Base-by-base conservation (phyloP, 257 asterid genomes). In the Solanum medicagineum region DNA sequence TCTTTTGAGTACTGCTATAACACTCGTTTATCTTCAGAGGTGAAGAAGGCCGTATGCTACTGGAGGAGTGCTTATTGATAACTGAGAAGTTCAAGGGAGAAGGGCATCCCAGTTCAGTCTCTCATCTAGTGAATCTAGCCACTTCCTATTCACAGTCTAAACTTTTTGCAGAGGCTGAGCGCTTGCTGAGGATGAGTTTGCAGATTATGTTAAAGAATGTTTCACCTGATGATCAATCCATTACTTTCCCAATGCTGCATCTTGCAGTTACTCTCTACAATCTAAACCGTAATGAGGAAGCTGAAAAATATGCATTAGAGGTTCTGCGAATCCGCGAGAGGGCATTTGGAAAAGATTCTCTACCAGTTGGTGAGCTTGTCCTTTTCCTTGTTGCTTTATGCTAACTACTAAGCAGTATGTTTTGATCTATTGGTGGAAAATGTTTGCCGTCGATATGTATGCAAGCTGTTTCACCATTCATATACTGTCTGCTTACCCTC, bases 121-220 rank as follows among this genome's bases (percentile, higher is more conserved):
- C 94, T 70, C 96, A 93, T 85, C 94, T 96, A 11, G 90, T 96
- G 86, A 96, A 94, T 91, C 97, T 96, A 80, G 98, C 98, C 57
- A 86, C 94, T 83, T 96, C 99, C n/a, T 93, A 93, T 90, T 94
- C 97, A 70, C 93, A 89, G 83, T 93, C 92, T 42, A 94, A 94
- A 91, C 92, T 90, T 83, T 96, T 87, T 88, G 95, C 91, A 13
- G 98, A 94, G 90, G 94, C 99, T 42, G 99, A 96, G 92, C 93
- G 94, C 85, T 91, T 93, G 86, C 92, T 96, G 83, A 87, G 92
- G 84, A 91, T 87, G 86, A 88, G 98, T 89, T 88, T 96, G 87
- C 94, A 90, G 87, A 92, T 96, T 86, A 88, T 94, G 95, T 87
- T 56, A 89, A 91, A 90, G 91, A 86, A 81, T 68, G 90, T 88